Base-by-base conservation (phyloP, 495 filamentous ascomycete genomes). In the Xylaria telfairii region DNA sequence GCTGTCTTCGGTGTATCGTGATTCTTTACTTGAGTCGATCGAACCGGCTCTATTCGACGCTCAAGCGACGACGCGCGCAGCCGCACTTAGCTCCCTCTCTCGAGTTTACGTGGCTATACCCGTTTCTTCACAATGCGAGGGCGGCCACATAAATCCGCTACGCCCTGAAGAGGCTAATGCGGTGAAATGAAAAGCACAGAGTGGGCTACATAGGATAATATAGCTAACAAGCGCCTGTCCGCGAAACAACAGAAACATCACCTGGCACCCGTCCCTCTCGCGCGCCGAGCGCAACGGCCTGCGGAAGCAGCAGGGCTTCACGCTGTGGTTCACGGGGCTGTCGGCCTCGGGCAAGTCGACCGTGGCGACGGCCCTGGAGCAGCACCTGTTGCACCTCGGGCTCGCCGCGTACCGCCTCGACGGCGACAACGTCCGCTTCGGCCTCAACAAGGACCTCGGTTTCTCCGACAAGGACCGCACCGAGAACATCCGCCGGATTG, bases 371-470 rank as follows among this genome's bases (percentile, higher is more conserved):
- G 96, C 96, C 24, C 92, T 98, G 21, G 96, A 99, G 84, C 94
- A 97, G 82, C 92, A 97, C 80, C 90, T 99, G 19, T 90, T 99
- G 62, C 93, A 96, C 77, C 85, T 91, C 21, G 90, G 90, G 19
- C 81, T 97, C 17, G 85, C 91, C 69, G 92, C 94, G 66, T 99
- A 99, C 86, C 90, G 96, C 1, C 90, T 99, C 21, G 96, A 99
- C 81, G 96, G 96, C 75, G 96, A 99, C 87, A 99, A 99, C 85
- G 90, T 99, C 76, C 95, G 96, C 69, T 98, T 98, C 86, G 96
- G 96, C 2, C 85, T 99, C 74, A 99, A 99, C 87, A 94, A 94
- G 81, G 95, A 99, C 85, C 88, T 98, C 41, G 95, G 95, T 4
- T 98, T 98, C 86, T 92, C 89, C 73, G 94, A 97, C 76, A 87